Conservation (phyloP, 352 stramenopile genomes). For the Phytophthora pisi region DNA sequence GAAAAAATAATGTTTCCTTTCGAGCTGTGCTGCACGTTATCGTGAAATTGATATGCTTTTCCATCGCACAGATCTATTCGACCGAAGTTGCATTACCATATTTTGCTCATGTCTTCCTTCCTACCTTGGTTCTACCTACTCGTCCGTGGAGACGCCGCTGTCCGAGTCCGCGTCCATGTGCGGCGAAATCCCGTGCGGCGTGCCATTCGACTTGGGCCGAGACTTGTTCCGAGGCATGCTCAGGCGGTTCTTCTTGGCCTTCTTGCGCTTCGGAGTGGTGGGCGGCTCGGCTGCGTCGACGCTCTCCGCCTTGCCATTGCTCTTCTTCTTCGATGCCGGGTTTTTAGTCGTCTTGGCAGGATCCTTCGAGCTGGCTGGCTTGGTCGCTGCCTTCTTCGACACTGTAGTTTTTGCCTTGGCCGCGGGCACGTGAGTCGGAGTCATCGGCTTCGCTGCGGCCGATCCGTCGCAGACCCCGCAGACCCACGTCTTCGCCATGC, state of each 20-base stretch:
- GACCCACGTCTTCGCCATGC: slow-evolving; percentile 56
- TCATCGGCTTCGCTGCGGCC: slow-evolving; percentile 21
- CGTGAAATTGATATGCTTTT: background rate
- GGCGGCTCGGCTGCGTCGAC: slow-evolving; percentile 4
- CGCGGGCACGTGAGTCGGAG: slow-evolving; percentile 13
- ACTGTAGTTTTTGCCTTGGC: slow-evolving; percentile 14
- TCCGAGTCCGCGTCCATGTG: slow-evolving; percentile 47
- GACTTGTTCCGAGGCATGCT: slow-evolving; percentile 41
- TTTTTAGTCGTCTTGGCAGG: slow-evolving; percentile 14
- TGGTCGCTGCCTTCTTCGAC: slow-evolving; percentile 24
- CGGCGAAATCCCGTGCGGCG: slow-evolving; percentile 40
- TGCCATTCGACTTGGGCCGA: slow-evolving; percentile 24
- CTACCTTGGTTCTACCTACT: slow-evolving; percentile 23
- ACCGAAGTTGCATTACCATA: slow-evolving; percentile 21
- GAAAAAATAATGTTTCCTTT: slow-evolving; percentile 1
- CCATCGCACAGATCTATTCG: background rate
- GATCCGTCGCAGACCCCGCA: slow-evolving; percentile 39
- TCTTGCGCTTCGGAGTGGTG: slow-evolving; percentile 31
- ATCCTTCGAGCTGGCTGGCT: slow-evolving; percentile 23
- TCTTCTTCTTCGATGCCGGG: slow-evolving; percentile 16
- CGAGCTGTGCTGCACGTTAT: background rate
- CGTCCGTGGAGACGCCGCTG: slow-evolving; percentile 40
- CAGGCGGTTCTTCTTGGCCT: slow-evolving; percentile 33
- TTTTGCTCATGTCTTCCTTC: slow-evolving; percentile 5
- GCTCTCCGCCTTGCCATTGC: slow-evolving; percentile 20